phyloP scores from a whole-genome alignment of 768 basidiomycete genomes.

The Amanita rubescens region DNA sequence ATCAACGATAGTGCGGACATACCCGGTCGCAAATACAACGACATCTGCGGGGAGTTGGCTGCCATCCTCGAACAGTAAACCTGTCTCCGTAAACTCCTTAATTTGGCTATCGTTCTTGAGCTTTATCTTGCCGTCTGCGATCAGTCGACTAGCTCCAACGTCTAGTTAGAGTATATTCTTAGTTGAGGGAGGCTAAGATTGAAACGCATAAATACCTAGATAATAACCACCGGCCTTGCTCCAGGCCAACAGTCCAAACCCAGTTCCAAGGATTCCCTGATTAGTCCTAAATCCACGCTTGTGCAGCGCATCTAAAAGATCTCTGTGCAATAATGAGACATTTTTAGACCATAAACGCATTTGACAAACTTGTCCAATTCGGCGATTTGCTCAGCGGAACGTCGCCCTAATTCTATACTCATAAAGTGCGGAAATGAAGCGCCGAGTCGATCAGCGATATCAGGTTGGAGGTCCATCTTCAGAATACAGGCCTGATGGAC shows the following conservation, averaged over 20 bases:
- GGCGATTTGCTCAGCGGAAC: conserved; percentile 18
- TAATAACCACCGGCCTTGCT: conserved; percentile 32
- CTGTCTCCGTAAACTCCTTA: conserved; percentile 31
- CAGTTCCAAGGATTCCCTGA: conserved; percentile 32
- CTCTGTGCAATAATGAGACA: conserved; percentile 15
- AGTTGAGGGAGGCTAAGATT: neutral
- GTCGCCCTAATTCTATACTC: conserved; percentile 15
- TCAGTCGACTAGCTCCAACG: conserved; percentile 46
- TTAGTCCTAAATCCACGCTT: conserved; percentile 40
- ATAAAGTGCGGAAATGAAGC: conserved; percentile 37
- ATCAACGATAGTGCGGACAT: conserved; percentile 10
- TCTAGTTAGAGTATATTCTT: conserved; percentile 25
- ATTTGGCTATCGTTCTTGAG: conserved; percentile 49
- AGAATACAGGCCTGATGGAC: conserved; percentile 26
- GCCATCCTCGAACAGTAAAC: conserved; percentile 39
- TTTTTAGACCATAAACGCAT: neutral
- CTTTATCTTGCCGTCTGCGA: conserved; percentile 61
- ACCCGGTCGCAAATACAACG: conserved; percentile 46
- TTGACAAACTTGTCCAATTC: conserved; percentile 29
- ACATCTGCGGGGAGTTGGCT: conserved; percentile 38
- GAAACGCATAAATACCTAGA: conserved; percentile 18
- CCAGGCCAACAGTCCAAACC: conserved; percentile 25
- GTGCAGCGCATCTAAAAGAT: conserved; percentile 38
- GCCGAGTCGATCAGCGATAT: conserved; percentile 41
- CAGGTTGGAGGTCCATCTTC: conserved; percentile 40